These are phyloP conservation scores for Bryoerythrophyllum caledonicum DNA, from an alignment of 225 moss, liverwort and hornwort genomes.

Conservation along the genomic window DNA sequence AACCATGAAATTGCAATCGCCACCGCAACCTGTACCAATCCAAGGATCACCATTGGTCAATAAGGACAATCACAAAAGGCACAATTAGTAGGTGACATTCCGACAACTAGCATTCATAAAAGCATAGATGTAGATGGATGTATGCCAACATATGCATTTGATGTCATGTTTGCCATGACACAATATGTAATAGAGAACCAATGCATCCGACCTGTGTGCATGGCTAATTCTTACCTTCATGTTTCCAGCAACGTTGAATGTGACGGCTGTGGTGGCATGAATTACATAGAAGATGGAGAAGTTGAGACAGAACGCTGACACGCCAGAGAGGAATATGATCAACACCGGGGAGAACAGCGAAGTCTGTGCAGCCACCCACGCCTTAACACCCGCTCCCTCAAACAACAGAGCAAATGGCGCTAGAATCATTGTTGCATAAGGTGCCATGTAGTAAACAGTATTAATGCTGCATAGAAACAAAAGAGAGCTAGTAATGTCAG, in stretches of 20 bases:
- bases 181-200: neutral
- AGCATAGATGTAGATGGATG: neutral
- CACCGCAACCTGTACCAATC: slow-evolving; percentile 51
- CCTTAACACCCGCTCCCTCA: slow-evolving; percentile 44
- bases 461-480: slow-evolving; percentile 43
- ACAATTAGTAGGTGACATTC: neutral
- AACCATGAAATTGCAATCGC: slow-evolving; percentile 63
- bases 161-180: neutral
- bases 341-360: slow-evolving; percentile 41
- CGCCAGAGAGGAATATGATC: slow-evolving; percentile 54
- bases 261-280: slow-evolving; percentile 62
- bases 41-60: neutral
- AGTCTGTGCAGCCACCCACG: slow-evolving; percentile 35
- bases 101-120: neutral
- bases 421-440: slow-evolving; percentile 63
- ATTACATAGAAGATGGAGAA: slow-evolving; percentile 71
- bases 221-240: slow-evolving; percentile 41
- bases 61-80: neutral
- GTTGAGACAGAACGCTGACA: slow-evolving; percentile 60
- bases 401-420: slow-evolving; percentile 45
- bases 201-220: neutral
- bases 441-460: slow-evolving; percentile 71
- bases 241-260: slow-evolving; percentile 64
- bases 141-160: neutral
- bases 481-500: too few species aligned